Conservation (phyloP, 2,329 filamentous ascomycete species). For the Sarocladiaceae sp. region DNA sequence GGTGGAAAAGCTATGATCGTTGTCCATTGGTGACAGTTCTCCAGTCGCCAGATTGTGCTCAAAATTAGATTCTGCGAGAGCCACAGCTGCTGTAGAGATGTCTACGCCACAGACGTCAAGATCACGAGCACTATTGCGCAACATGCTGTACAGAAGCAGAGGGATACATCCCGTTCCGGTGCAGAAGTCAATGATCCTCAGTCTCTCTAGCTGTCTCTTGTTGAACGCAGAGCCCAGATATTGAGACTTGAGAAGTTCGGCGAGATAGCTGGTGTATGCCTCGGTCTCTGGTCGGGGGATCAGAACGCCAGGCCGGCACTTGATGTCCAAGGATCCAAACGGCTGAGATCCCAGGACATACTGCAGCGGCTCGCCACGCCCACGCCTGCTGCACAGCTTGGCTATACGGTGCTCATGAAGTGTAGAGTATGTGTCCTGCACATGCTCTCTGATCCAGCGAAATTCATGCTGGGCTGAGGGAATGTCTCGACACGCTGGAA, state of each 20-base stretch:
- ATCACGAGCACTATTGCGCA: conserved; percentile 33
- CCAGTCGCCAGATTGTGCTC: conserved; percentile 35
- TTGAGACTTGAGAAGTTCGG: conserved; percentile 31
- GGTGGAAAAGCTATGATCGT: conserved; percentile 34
- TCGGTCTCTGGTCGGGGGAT: conserved; percentile 80
- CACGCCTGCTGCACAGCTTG: conserved; percentile 41
- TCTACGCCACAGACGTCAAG: conserved; percentile 65
- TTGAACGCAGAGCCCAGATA: no score
- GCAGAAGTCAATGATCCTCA: conserved; percentile 77
- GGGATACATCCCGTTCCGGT: conserved; percentile 89
- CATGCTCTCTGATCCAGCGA: conserved; percentile 64
- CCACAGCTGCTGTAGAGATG: conserved; percentile 58
- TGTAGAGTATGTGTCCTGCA: conserved; percentile 23
- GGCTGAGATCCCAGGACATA: conserved; percentile 85
- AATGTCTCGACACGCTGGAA: conserved; percentile 58
- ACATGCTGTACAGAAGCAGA: conserved; percentile 62
- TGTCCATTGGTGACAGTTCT: conserved; percentile 14
- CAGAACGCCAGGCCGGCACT: conserved; percentile 69
- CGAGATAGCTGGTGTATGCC: conserved; percentile 55
- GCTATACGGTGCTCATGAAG: conserved; percentile 21
- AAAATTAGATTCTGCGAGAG: conserved; percentile 60
- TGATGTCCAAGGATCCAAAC: conserved; percentile 77
- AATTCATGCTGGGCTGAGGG: conserved; percentile 62
- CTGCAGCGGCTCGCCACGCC: conserved; percentile 70
- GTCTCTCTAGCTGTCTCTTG: conserved; percentile 13